Percentiles rank a stretch among this genome's conserved stretches.
These are phyloP conservation scores for Colletotrichum graminicola DNA, from an alignment of 2,329 filamentous ascomycete genomes.

Conservation along the genomic window DNA sequence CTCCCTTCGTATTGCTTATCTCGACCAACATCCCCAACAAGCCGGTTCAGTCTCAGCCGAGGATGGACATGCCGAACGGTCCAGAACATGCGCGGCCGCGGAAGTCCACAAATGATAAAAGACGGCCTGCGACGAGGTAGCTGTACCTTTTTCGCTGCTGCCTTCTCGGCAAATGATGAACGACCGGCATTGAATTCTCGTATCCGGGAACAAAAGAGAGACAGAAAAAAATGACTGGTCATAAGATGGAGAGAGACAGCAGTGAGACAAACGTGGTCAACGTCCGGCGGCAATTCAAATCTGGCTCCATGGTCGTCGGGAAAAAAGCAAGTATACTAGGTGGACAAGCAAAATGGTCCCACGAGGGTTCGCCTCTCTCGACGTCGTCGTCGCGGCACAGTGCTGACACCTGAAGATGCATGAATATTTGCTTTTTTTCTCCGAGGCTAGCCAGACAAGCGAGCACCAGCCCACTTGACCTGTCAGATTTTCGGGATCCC, in stretches of 20 bases:
- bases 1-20: constrained; percentile 25
- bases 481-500: constrained; percentile 31
- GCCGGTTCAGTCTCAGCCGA: constrained; percentile 28
- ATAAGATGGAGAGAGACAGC: constrained; percentile 25
- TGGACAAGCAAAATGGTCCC: constrained; percentile 19
- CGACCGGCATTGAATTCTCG: constrained; percentile 12
- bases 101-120: background rate
- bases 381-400: constrained; percentile 5
- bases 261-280: constrained; percentile 32
- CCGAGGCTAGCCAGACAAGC: constrained; percentile 8
- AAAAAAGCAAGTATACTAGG: constrained; percentile 38
- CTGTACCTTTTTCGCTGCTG: constrained; percentile 26
- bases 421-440: constrained; percentile 21
- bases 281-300: constrained; percentile 18
- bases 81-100: constrained; percentile 16
- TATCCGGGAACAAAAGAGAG: constrained; percentile 20
- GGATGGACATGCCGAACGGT: constrained; percentile 27
- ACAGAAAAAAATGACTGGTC: constrained; percentile 29
- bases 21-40: constrained; percentile 2
- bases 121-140: constrained; percentile 18
- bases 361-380: background rate
- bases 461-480: constrained; percentile 4
- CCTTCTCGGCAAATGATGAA: background rate
- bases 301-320: background rate
- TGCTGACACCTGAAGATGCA: constrained; percentile 26